Percentiles rank a stretch among this genome's conserved stretches.
phyloP scores from a whole-genome alignment of 1,139 yeast genomes.

The Saccharomyces hybrid region DNA sequence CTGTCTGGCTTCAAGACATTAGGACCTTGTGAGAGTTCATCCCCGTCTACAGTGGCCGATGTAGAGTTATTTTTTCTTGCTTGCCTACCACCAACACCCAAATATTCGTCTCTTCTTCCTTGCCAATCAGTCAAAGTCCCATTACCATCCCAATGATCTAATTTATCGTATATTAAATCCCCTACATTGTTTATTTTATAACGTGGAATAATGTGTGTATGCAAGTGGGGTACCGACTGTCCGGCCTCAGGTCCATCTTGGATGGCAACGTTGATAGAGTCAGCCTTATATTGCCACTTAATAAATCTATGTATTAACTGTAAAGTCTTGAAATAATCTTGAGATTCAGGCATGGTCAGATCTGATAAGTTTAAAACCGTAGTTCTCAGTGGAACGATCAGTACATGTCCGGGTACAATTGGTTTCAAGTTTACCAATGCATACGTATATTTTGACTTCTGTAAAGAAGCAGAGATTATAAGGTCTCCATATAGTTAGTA shows the following conservation, averaged over 20 bases:
- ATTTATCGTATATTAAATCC: constrained; percentile 56
- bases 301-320: constrained; percentile 65
- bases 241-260: constrained; percentile 97
- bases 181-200: constrained; percentile 56
- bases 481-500: not conserved
- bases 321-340: constrained; percentile 71
- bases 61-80: constrained; percentile 31
- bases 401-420: constrained; percentile 79
- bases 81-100: constrained; percentile 23
- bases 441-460: constrained; percentile 50
- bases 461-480: not conserved
- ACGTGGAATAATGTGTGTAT: constrained; percentile 87
- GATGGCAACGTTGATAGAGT: constrained; percentile 76
- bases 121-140: constrained; percentile 23
- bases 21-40: constrained; percentile 41
- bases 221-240: constrained; percentile 87
- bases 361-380: constrained; percentile 58
- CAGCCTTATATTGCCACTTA: constrained; percentile 59
- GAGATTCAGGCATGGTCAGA: constrained; percentile 59
- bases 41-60: constrained; percentile 40
- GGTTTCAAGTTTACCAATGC: constrained; percentile 89
- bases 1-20: constrained; percentile 58
- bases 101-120: constrained; percentile 23
- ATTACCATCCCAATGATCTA: constrained; percentile 48
- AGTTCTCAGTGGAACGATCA: constrained; percentile 69